Base-by-base conservation (phyloP, 2,329 filamentous ascomycete genomes). In the Xylogone sp. region DNA sequence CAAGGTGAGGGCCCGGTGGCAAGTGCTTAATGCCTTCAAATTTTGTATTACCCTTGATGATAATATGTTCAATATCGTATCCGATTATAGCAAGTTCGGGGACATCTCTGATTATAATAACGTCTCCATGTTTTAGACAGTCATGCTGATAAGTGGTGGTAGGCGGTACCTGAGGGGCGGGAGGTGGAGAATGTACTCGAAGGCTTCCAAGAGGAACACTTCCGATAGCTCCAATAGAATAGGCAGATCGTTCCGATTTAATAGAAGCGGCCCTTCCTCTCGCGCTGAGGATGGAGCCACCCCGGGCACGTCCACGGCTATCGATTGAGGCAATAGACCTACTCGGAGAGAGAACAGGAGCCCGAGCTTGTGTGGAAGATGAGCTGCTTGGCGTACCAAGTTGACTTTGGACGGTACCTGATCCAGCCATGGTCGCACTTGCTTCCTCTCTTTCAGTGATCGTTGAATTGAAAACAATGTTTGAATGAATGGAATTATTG, bases 21-120 rank as follows among this genome's bases (percentile, higher is more conserved):
- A 86, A 69, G 50, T 80, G 71, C 20, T 74, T 74, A 52, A 86
- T 70, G 19, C 82, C 82, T 7, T 69, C 67, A 57, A 84, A 79
- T 20, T 72, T 55, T 2, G 73, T 68, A 2, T 75, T 75, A 44
- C 76, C 63, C 6, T 73, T 67, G 18, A 85, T 66, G 2, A 73
- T 77, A 51, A 78, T 77, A 34, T 70, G 65, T 1, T 71, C 64
- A 10, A 52, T 61, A 39, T 68, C 65, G 54, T 61, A 66, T 2
- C 63, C 65, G 46, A 68, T 50, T 16, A 66, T 42, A 18, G 58
- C 53, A 3, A 59, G 55, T 27, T 19, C 20, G 1, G 79, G 79
- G 10, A 84, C 65, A 50, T 75, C 74, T 29, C 81, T 65, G 22
- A 83, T 63, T 10, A 83, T 65, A 50, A 84, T 69, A 19, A 77